Evolutionary conservation across 2,329 filamentous ascomycete species (phyloP).

Genomic region (Alternaria infectoria): DNA sequence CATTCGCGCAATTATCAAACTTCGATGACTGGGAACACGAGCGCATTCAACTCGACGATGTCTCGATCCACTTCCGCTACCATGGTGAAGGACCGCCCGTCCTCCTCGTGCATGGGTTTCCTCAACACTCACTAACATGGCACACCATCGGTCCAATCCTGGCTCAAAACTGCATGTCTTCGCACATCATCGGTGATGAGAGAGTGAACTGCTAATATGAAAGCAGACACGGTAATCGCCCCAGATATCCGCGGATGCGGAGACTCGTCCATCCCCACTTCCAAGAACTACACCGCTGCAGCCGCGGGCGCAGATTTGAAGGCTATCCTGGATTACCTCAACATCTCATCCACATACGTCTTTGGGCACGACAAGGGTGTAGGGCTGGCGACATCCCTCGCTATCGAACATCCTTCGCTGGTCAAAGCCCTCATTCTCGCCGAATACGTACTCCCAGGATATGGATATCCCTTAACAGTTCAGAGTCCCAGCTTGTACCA

Average conservation of each 20-base stretch:
- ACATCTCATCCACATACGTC: slow-evolving; percentile 44
- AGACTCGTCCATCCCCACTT: slow-evolving; percentile 46
- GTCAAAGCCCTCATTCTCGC: not conserved
- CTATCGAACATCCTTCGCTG: not conserved
- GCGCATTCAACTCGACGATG: not conserved
- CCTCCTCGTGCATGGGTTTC: not conserved
- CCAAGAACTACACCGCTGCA: slow-evolving; percentile 51
- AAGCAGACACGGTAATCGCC: slow-evolving; percentile 18
- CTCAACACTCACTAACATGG: not conserved
- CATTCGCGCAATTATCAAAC: not conserved
- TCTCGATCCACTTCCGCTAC: not conserved
- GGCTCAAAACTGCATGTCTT: not conserved
- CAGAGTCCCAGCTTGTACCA: slow-evolving; percentile 50
- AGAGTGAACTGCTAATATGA: not conserved
- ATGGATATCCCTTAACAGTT: not conserved
- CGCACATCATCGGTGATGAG: not conserved
- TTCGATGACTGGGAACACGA: not conserved
- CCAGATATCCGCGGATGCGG: slow-evolving; percentile 9
- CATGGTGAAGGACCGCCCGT: not conserved
- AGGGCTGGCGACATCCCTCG: slow-evolving; percentile 46
- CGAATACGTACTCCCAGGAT: not conserved
- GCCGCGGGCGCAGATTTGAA: slow-evolving; percentile 37
- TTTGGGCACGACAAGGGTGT: slow-evolving; percentile 57
- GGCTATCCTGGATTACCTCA: slow-evolving; percentile 34
- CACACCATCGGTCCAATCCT: not conserved